Conservation (phyloP, 441 rosid genomes). For the Eutrema salsugineum region DNA sequence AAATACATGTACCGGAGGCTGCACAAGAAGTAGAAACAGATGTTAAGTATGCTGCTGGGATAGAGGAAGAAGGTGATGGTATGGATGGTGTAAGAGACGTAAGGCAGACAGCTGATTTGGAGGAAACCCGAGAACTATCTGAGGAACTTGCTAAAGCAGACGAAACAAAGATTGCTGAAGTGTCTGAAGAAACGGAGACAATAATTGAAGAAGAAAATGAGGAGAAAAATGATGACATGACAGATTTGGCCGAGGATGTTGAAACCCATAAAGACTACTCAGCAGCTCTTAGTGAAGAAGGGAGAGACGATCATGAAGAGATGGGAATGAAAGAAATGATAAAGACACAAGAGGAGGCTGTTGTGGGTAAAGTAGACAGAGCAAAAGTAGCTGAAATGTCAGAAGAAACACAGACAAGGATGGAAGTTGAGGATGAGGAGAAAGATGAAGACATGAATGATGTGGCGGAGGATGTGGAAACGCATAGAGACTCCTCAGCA, state of each 20-base stretch:
- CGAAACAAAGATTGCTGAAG: conserved; percentile 13
- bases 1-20: conserved; percentile 15
- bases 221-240: conserved; percentile 22
- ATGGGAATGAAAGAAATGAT: conserved; percentile 23
- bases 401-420: conserved; percentile 24
- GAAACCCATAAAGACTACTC: conserved; percentile 21
- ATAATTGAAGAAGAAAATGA: conserved; percentile 11
- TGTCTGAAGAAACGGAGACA: conserved; percentile 22
- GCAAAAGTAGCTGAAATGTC: conserved; percentile 1
- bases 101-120: conserved; percentile 2
- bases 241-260: conserved; percentile 13
- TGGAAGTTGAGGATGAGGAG: conserved; percentile 20
- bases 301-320: conserved; percentile 27
- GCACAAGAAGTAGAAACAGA: conserved; percentile 11
- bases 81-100: conserved; percentile 11
- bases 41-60: neutral
- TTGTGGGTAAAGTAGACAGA: conserved; percentile 13
- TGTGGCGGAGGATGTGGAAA: conserved; percentile 13
- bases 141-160: conserved; percentile 20
- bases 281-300: conserved; percentile 24
- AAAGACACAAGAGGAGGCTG: conserved; percentile 34
- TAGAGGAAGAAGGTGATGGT: conserved; percentile 16
- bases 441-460: conserved; percentile 26
- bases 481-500: conserved; percentile 21
- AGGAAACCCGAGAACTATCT: conserved; percentile 4